These are phyloP conservation scores for Amoebophrya sp. DNA, from an alignment of 169 alveolate species.

Conservation along the genomic window DNA sequence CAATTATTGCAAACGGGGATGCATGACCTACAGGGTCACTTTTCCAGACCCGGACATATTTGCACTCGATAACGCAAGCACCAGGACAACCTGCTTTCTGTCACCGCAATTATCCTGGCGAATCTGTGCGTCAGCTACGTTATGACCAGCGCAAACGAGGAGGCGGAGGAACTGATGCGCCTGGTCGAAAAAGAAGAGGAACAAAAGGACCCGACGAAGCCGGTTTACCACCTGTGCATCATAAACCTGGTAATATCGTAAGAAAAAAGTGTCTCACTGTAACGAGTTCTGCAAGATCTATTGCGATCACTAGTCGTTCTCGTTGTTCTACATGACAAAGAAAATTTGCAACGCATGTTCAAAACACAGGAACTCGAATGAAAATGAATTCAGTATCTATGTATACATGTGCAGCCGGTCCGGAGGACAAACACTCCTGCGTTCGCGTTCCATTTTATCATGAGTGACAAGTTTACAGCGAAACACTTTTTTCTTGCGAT, in stretches of 20 bases:
- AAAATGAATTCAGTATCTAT: no score
- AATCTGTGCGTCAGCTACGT: constrained; percentile 80
- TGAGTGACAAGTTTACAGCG: no score
- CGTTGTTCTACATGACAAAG: neutral
- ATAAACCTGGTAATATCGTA: constrained; percentile 60
- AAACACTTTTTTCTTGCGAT: no score
- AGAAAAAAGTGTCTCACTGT: neutral
- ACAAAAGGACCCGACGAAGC: constrained; percentile 60
- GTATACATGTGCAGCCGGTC: no score
- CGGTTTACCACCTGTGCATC: constrained; percentile 79
- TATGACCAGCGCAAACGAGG: constrained; percentile 77
- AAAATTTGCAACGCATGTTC: neutral
- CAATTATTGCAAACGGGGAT: no score
- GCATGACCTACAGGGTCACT: no score
- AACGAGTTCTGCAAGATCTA: neutral
- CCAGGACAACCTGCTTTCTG: constrained; percentile 67
- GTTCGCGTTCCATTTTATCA: no score
- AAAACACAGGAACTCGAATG: neutral
- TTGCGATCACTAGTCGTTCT: neutral
- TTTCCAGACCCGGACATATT: no score
- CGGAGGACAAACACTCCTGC: no score
- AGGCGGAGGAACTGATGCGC: constrained; percentile 81
- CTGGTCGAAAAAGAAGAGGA: constrained; percentile 46
- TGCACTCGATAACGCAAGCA: no score
- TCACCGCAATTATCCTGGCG: constrained; percentile 82